Percentiles rank a stretch among this genome's conserved stretches.
These are phyloP conservation scores for Boletus vinaceobasis DNA, from an alignment of 768 basidiomycete genomes.

Conservation along the genomic window DNA sequence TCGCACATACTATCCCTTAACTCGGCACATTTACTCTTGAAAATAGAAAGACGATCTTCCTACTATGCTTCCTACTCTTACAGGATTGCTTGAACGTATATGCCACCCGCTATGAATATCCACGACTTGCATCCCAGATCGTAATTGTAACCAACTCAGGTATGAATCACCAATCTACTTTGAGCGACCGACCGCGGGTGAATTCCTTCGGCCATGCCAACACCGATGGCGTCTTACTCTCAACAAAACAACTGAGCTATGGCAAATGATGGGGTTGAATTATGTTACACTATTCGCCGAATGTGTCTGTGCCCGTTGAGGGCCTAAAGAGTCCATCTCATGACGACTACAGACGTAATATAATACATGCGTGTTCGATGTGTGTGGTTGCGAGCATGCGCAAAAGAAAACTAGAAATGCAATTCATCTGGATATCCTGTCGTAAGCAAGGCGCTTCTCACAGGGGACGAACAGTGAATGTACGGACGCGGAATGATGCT, in stretches of 20 bases:
- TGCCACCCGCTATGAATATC: background rate
- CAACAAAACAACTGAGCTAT: background rate
- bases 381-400: background rate
- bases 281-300: background rate
- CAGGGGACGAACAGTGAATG: background rate
- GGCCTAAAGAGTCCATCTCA: background rate
- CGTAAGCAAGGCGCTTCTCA: background rate
- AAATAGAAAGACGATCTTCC: background rate
- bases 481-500: background rate
- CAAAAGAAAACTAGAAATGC: background rate
- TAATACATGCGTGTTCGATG: background rate
- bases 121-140: background rate
- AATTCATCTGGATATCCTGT: background rate
- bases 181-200: background rate
- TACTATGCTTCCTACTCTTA: too few relatives aligned
- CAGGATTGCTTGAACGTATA: too few relatives aligned
- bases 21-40: background rate
- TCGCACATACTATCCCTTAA: background rate
- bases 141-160: background rate
- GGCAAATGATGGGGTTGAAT: background rate
- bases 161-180: background rate
- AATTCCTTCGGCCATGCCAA: too few relatives aligned
- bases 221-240: background rate
- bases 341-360: constrained; percentile 2
- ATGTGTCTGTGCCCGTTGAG: constrained; percentile 11